A percentile compares a stretch with the other conserved stretches of the same genome.
Evolutionary conservation across 768 basidiomycete genomes (phyloP).

Genomic region (Pleurotus giganteus): DNA sequence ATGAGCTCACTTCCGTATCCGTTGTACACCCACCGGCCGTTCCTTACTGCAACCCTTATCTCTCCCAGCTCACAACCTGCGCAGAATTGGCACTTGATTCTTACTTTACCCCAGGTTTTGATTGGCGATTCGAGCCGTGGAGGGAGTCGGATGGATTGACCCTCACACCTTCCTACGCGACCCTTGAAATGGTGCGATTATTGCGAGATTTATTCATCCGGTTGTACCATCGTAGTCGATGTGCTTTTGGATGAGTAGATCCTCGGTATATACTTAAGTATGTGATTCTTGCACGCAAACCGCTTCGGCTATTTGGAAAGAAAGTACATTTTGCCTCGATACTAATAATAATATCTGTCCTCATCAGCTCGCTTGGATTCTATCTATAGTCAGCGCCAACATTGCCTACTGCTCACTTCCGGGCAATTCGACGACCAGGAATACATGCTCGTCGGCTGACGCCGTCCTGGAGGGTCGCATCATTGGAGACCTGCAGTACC

Average conservation of each 20-base stretch:
- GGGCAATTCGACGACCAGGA: too few species aligned
- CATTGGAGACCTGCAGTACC: too few species aligned
- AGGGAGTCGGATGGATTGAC: too few species aligned
- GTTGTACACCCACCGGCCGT: neutral
- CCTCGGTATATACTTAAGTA: neutral
- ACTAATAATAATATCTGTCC: too few species aligned
- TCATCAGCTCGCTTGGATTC: too few species aligned
- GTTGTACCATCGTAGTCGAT: neutral
- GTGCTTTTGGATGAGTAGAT: neutral
- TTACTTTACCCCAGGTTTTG: conserved; percentile 9
- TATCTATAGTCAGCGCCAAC: too few species aligned
- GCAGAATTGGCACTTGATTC: neutral
- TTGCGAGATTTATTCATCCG: neutral
- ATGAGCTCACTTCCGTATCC: too few species aligned
- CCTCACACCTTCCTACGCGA: neutral
- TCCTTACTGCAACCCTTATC: neutral
- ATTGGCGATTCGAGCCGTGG: conserved; percentile 1
- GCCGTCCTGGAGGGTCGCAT: too few species aligned
- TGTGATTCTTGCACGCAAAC: neutral
- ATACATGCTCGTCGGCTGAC: too few species aligned
- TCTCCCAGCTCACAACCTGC: neutral
- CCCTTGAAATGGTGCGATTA: neutral
- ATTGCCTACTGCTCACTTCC: too few species aligned
- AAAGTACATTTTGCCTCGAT: neutral
- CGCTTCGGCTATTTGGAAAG: neutral